Evolutionary conservation across 441 rosid species (phyloP).

Genomic region (Flueggea neowawraea): DNA sequence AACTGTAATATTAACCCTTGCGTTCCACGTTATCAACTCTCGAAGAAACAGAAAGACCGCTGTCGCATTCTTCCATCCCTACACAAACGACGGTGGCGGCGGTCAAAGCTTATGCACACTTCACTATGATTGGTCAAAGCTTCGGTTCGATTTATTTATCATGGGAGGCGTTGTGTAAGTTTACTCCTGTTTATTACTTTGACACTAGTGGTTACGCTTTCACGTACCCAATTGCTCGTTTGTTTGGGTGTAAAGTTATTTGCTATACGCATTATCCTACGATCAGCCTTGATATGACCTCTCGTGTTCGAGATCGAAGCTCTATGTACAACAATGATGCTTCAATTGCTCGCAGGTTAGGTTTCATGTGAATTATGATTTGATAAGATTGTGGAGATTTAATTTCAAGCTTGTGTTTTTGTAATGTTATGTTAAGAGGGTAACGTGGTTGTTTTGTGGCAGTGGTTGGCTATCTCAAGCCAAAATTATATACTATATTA

Average conservation of each 20-base stretch:
- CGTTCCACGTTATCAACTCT: conserved; percentile 33
- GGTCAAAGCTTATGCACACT: conserved; percentile 89
- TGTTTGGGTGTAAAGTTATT: conserved; percentile 90
- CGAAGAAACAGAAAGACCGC: conserved; percentile 41
- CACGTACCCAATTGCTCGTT: conserved; percentile 79
- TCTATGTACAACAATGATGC: conserved; percentile 83
- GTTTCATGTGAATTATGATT: neutral
- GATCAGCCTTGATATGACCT: conserved; percentile 84
- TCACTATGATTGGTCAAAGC: conserved; percentile 97
- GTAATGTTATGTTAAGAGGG: neutral
- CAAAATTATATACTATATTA: no score
- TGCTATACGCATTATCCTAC: conserved; percentile 97
- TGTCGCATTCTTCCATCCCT: conserved; percentile 92
- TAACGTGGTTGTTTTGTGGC: neutral
- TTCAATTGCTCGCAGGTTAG: conserved; percentile 68
- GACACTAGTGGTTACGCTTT: conserved; percentile 96
- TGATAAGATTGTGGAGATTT: neutral
- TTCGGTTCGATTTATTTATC: conserved; percentile 81
- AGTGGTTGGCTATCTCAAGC: neutral
- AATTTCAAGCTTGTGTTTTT: no score
- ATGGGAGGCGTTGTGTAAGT: conserved; percentile 87
- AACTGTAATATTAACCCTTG: conserved; percentile 30
- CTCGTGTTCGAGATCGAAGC: conserved; percentile 67
- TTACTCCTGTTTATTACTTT: conserved; percentile 61
- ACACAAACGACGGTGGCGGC: conserved; percentile 97